Percentiles rank a stretch among this genome's conserved stretches.
Evolutionary conservation across 1,284 basidiomycete species (phyloP).

Genomic region (Taiwanofungus camphoratus): DNA sequence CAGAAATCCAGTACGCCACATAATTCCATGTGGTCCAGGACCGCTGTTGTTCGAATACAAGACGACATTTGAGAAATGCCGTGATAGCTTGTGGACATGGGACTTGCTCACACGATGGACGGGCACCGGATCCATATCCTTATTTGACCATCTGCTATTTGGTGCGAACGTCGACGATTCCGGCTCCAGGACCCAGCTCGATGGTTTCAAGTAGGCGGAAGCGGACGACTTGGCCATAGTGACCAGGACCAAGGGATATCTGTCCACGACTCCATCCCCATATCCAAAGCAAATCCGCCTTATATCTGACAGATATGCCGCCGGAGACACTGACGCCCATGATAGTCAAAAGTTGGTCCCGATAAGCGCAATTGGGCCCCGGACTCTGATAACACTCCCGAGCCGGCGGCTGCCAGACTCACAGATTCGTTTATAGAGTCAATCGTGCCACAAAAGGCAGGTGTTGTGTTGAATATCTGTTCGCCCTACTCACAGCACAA

Average conservation of each 20-base stretch:
- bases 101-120: constrained; percentile 25
- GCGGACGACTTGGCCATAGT: constrained; percentile 7
- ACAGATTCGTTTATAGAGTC: no score
- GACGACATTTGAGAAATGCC: no score
- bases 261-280: background rate
- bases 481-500: no score
- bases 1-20: constrained; percentile 61
- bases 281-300: background rate
- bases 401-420: no score
- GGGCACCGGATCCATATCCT: constrained; percentile 71
- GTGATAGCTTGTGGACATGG: background rate
- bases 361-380: no score
- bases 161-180: constrained; percentile 48
- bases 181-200: constrained; percentile 43
- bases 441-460: no score
- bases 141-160: constrained; percentile 56
- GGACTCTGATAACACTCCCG: no score
- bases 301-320: no score
- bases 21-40: constrained; percentile 65
- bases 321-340: no score
- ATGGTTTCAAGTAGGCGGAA: constrained; percentile 20
- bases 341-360: no score
- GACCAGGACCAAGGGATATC: constrained; percentile 3
- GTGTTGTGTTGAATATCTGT: no score
- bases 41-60: constrained; percentile 26